phyloP scores from a whole-genome alignment of 768 basidiomycete species.

The Lactarius pseudohatsudake region DNA sequence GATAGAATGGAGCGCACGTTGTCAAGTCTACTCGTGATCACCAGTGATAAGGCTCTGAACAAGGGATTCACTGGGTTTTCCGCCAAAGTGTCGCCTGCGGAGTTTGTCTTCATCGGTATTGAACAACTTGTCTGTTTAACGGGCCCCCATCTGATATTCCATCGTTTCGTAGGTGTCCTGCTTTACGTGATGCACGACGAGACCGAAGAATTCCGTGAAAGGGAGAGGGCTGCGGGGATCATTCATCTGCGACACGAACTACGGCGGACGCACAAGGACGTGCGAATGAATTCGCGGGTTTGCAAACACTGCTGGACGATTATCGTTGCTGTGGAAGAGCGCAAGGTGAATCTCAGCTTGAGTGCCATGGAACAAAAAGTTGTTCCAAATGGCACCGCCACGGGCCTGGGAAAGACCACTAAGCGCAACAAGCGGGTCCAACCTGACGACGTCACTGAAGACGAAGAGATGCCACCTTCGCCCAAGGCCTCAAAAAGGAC shows the following conservation, averaged over 20 bases:
- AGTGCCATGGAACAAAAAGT: slow-evolving; percentile 12
- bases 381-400: slow-evolving; percentile 11
- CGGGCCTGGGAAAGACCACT: slow-evolving; percentile 27
- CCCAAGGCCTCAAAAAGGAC: slow-evolving; percentile 13
- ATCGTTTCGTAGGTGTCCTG: slow-evolving; percentile 56
- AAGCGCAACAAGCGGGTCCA: slow-evolving; percentile 37
- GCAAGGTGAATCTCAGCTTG: slow-evolving; percentile 28
- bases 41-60: slow-evolving; percentile 37
- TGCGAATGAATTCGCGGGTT: slow-evolving; percentile 61
- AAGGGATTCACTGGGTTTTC: slow-evolving; percentile 43
- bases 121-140: slow-evolving; percentile 25
- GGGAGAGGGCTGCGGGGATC: slow-evolving; percentile 56
- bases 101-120: slow-evolving; percentile 81
- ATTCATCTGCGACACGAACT: slow-evolving; percentile 55
- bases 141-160: background rate
- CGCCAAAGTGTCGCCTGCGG: slow-evolving; percentile 66
- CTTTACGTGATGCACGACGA: slow-evolving; percentile 53
- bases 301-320: slow-evolving; percentile 58
- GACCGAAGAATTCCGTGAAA: slow-evolving; percentile 34
- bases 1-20: slow-evolving; percentile 53
- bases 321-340: slow-evolving; percentile 43
- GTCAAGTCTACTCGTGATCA: slow-evolving; percentile 54
- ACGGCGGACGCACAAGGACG: slow-evolving; percentile 57
- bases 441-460: slow-evolving; percentile 35
- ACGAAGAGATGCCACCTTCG: slow-evolving; percentile 1